Conservation (phyloP, 306 rosid species). For the Sphenostylis stenocarpa region DNA sequence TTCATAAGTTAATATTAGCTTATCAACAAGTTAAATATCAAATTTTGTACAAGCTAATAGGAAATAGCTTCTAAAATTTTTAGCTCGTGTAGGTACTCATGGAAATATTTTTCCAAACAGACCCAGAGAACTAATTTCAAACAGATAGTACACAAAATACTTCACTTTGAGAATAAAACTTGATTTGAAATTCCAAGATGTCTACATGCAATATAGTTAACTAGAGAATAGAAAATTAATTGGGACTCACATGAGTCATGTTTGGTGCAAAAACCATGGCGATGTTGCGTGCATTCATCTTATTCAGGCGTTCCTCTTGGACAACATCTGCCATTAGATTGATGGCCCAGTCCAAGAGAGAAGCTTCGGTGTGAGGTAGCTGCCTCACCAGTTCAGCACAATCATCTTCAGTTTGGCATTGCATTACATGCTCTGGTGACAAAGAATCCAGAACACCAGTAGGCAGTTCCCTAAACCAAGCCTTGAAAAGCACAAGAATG, state of each 20-base stretch:
- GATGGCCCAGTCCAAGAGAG: conserved; percentile 89
- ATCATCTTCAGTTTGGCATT: conserved; percentile 74
- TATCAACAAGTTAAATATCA: no score
- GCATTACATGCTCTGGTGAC: conserved; percentile 74
- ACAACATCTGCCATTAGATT: conserved; percentile 96
- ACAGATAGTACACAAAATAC: neutral
- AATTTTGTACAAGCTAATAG: no score
- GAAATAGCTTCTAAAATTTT: no score
- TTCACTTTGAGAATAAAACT: neutral
- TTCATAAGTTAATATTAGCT: no score
- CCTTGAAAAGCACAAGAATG: conserved; percentile 50
- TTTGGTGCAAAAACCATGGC: conserved; percentile 99
- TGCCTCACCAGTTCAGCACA: conserved; percentile 60
- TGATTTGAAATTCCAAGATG: neutral
- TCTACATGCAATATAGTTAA: neutral
- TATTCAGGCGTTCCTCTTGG: conserved; percentile 70
- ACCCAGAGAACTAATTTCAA: no score
- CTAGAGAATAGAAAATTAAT: neutral
- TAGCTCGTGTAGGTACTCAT: no score
- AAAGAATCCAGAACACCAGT: conserved; percentile 70
- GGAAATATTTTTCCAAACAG: no score
- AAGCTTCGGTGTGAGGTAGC: conserved; percentile 71
- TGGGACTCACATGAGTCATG: conserved; percentile 80
- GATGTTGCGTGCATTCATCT: conserved; percentile 84
- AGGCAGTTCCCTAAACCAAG: conserved; percentile 96